Base-by-base conservation (phyloP, 2,329 filamentous ascomycete species). In the Xylariaceae sp. region DNA sequence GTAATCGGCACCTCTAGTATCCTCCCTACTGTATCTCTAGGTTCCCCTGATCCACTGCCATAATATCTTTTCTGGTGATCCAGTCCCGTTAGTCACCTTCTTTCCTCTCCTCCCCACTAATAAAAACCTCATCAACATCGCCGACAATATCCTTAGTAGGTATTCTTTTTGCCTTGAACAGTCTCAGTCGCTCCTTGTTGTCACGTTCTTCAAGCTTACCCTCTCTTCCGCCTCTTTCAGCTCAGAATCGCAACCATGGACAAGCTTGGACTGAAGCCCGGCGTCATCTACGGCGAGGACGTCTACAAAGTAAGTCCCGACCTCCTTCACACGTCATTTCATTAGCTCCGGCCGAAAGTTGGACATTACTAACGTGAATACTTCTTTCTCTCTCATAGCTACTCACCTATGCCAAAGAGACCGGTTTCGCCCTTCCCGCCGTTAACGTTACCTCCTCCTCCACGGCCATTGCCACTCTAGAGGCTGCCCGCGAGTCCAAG, bases 361-460 rank as follows among this genome's bases (percentile, higher is more conserved):
- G 26, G 32, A 29, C 44, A 32, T n/a, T 46, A 39, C 51, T 59
- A 19, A 61, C 47, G 35, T 34, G 11, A 26, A 32, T 39, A n/a
- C 6, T 37, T 12, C 4, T 31, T 29, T 41, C 29, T 11, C 31
- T 6, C 2, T 29, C 49, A 31, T 35, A 60, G 58, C 62, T 65
- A 34, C 59, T 62, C 50, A 53, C 3, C 41, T 57, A 62, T 49
- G 60, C 60, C 11, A 59, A 56, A 55, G 82, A 94, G 79, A 82
- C 95, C 71, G 78, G 87, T 62, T 96, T 91, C 70, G 91, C 91
- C 68, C 90, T 96, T 67, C 91, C 89, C 58, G 89, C 89, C 70
- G 85, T 91, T 73, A 96, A 97, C 77, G 89, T 95, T 70, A 97
- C 92, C 67, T 95, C 91, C 42, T 95, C 89, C 60, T 96, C 90